phyloP scores from a whole-genome alignment of 805 yeast genomes.

The Myxozyma udenii region DNA sequence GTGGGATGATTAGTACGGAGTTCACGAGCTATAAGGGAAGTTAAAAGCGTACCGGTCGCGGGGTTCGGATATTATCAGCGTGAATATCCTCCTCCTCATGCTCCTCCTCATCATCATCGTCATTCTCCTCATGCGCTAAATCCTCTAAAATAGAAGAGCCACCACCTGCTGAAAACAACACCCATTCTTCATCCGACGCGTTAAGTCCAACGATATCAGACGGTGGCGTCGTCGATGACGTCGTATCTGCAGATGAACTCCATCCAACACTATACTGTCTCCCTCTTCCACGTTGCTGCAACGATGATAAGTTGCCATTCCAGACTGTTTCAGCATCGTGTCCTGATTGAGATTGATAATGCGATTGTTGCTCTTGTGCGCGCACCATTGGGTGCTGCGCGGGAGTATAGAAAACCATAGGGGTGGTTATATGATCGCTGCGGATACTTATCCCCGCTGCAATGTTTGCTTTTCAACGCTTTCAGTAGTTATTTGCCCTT shows the following conservation, averaged over 20 bases:
- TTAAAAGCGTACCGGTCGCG: neutral
- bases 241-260: neutral
- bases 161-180: conserved; percentile 39
- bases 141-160: conserved; percentile 16
- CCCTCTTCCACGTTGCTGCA: too few species aligned
- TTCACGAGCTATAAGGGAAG: too few species aligned
- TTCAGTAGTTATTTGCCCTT: too few species aligned
- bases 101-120: conserved; percentile 21
- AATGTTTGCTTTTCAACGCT: too few species aligned
- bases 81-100: conserved; percentile 6
- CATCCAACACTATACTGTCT: too few species aligned
- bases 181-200: conserved; percentile 38
- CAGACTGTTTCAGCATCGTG: too few species aligned
- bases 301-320: too few species aligned
- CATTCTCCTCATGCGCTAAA: conserved; percentile 19
- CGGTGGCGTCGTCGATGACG: too few species aligned
- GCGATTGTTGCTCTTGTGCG: conserved; percentile 7
- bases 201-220: neutral
- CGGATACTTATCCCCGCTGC: too few species aligned
- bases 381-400: conserved; percentile 27
- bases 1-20: too few species aligned
- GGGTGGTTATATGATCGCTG: too few species aligned
- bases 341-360: too few species aligned
- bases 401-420: conserved; percentile 26
- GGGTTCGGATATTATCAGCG: neutral